Percentiles rank a stretch among this genome's conserved stretches.
Conservation (phyloP, 352 stramenopile species). For the Globisporangium spinosum region DNA sequence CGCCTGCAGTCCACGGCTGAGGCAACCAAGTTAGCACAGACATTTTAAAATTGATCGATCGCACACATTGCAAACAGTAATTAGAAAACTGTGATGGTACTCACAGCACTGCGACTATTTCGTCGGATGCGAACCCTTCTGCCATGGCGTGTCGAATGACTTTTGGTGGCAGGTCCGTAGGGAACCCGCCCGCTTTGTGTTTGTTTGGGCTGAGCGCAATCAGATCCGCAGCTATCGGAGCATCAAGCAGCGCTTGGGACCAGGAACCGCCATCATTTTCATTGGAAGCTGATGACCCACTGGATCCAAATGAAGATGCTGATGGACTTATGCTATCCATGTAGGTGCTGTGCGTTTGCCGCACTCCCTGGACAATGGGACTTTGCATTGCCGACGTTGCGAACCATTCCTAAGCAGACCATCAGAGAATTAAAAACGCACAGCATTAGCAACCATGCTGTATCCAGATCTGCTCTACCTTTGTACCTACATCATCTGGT, state of each 20-base stretch:
- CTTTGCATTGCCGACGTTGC: slow-evolving; percentile 45
- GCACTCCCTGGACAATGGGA: slow-evolving; percentile 36
- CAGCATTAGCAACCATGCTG: neutral
- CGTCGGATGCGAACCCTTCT: slow-evolving; percentile 43
- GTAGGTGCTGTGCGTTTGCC: slow-evolving; percentile 30
- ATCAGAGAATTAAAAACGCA: neutral
- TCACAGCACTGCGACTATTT: slow-evolving; percentile 59
- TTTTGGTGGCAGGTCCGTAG: slow-evolving; percentile 38
- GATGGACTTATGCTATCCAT: slow-evolving; percentile 8
- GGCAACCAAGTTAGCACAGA: neutral
- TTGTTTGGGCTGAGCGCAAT: slow-evolving; percentile 46
- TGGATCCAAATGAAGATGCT: neutral
- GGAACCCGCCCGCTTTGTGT: slow-evolving; percentile 44
- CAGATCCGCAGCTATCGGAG: slow-evolving; percentile 40
- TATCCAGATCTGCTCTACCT: neutral
- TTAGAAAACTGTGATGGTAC: slow-evolving; percentile 1
- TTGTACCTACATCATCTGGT: slow-evolving; percentile 55
- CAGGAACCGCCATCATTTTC: slow-evolving; percentile 20
- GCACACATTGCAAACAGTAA: neutral
- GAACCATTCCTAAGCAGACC: slow-evolving; percentile 41
- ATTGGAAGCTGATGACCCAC: neutral
- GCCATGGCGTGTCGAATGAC: slow-evolving; percentile 48
- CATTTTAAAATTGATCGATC: neutral
- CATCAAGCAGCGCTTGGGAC: slow-evolving; percentile 35
- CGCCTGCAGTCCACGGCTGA: slow-evolving; percentile 49